Conservation (phyloP, 208 protist genomes). For the Phytomonas serpens region DNA sequence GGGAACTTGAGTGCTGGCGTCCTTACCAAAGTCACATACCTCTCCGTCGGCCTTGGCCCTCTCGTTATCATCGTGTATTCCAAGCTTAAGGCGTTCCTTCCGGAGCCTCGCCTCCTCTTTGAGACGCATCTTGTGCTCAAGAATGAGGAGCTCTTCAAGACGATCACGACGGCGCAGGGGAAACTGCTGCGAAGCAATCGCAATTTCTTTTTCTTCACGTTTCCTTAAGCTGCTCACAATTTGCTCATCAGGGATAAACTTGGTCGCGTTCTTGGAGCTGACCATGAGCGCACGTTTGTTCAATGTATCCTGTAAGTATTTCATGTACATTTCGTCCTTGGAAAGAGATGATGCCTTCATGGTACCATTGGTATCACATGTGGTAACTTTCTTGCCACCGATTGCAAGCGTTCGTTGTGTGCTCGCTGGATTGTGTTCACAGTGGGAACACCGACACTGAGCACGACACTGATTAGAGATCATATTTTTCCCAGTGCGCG, state of each 20-base stretch:
- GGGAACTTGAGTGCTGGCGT: background rate
- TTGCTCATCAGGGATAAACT: constrained; percentile 78
- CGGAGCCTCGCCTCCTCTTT: constrained; percentile 47
- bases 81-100: constrained; percentile 38
- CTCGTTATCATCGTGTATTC: constrained; percentile 33
- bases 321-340: constrained; percentile 72
- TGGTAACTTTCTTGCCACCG: background rate
- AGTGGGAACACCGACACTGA: constrained; percentile 79
- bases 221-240: constrained; percentile 66
- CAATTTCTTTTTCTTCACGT: constrained; percentile 53
- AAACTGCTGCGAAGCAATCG: constrained; percentile 41
- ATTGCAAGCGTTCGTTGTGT: constrained; percentile 10
- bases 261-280: constrained; percentile 57
- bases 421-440: constrained; percentile 24
- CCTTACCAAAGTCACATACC: background rate
- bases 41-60: constrained; percentile 7
- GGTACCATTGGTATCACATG: constrained; percentile 25
- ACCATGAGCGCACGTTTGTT: constrained; percentile 39
- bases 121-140: constrained; percentile 74
- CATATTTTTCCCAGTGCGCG: constrained; percentile 22
- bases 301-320: constrained; percentile 49
- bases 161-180: constrained; percentile 81
- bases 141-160: constrained; percentile 78
- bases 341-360: constrained; percentile 25
- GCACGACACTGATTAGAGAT: constrained; percentile 71